Percentiles rank a stretch among this genome's conserved stretches.
Conservation (phyloP, 352 stramenopile species). For the Blastocystis sp. region DNA sequence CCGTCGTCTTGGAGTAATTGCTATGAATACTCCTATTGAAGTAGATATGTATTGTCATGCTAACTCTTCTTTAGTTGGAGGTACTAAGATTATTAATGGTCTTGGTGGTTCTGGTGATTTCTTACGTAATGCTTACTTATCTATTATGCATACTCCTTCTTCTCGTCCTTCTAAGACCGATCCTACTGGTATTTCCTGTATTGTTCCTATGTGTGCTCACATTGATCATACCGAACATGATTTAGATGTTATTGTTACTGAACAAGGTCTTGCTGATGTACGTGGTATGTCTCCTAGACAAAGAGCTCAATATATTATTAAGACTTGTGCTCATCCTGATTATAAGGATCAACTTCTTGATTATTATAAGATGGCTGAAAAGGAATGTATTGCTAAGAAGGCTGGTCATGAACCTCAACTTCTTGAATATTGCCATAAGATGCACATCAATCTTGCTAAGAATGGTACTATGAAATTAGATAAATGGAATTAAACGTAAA, state of each 20-base stretch:
- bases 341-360: slow-evolving; percentile 34
- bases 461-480: slow-evolving; percentile 36
- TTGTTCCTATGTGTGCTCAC: slow-evolving; percentile 30
- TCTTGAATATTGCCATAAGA: slow-evolving; percentile 23
- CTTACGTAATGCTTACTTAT: slow-evolving; percentile 33
- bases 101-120: slow-evolving; percentile 29
- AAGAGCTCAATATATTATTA: slow-evolving; percentile 33
- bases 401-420: slow-evolving; percentile 33
- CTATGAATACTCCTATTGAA: slow-evolving; percentile 34
- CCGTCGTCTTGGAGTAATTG: slow-evolving; percentile 33
- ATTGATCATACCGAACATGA: slow-evolving; percentile 36
- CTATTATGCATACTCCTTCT: slow-evolving; percentile 35
- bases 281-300: slow-evolving; percentile 34
- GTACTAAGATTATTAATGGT: slow-evolving; percentile 37
- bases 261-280: slow-evolving; percentile 33
- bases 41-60: slow-evolving; percentile 36
- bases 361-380: slow-evolving; percentile 38
- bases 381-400: slow-evolving; percentile 32
- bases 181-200: slow-evolving; percentile 33
- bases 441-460: slow-evolving; percentile 37
- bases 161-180: slow-evolving; percentile 30
- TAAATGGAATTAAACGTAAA: too few relatives aligned
- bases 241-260: slow-evolving; percentile 35
- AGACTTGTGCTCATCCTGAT: slow-evolving; percentile 36
- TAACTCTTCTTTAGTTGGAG: slow-evolving; percentile 31